These are phyloP conservation scores for Calonectria naviculata DNA, from an alignment of 2,329 filamentous ascomycete species.

Conservation along the genomic window DNA sequence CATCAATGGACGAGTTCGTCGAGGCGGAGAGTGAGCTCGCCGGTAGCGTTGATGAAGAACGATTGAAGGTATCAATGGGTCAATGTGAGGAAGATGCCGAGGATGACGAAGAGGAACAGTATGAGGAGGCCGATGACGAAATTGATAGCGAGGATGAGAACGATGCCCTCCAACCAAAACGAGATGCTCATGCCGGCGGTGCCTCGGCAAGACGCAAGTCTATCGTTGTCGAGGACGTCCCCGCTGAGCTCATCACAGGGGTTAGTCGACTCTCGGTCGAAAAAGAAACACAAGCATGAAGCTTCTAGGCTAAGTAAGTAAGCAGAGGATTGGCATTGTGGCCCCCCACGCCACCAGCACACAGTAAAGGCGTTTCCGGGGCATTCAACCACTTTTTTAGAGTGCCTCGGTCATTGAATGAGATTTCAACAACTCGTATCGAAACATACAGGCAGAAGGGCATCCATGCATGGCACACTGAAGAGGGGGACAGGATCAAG, in stretches of 20 bases:
- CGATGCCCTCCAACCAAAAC: conserved; percentile 27
- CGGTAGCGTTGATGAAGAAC: conserved; percentile 57
- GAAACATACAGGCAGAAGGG: background rate
- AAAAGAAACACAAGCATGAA: conserved; percentile 44
- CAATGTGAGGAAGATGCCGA: conserved; percentile 53
- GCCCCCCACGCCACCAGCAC: conserved; percentile 21
- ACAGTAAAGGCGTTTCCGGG: conserved; percentile 30
- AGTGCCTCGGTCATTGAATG: conserved; percentile 33
- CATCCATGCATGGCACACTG: background rate
- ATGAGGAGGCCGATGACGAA: conserved; percentile 49
- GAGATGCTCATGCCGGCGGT: conserved; percentile 29
- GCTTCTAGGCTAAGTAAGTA: conserved; percentile 39
- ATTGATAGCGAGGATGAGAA: conserved; percentile 34
- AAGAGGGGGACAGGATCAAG: background rate
- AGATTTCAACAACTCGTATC: conserved; percentile 38
- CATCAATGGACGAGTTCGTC: conserved; percentile 50
- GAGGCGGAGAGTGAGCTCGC: conserved; percentile 56
- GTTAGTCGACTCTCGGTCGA: conserved; percentile 64
- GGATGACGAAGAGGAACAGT: conserved; percentile 53
- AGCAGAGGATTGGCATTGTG: conserved; percentile 32
- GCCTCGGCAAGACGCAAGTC: conserved; percentile 27
- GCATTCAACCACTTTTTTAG: conserved; percentile 2
- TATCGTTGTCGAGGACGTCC: conserved; percentile 55
- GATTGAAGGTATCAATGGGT: conserved; percentile 51
- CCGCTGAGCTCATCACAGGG: conserved; percentile 70